These are phyloP conservation scores for Coprinopsis strossmayeri DNA, from an alignment of 768 basidiomycete genomes.

Conservation along the genomic window DNA sequence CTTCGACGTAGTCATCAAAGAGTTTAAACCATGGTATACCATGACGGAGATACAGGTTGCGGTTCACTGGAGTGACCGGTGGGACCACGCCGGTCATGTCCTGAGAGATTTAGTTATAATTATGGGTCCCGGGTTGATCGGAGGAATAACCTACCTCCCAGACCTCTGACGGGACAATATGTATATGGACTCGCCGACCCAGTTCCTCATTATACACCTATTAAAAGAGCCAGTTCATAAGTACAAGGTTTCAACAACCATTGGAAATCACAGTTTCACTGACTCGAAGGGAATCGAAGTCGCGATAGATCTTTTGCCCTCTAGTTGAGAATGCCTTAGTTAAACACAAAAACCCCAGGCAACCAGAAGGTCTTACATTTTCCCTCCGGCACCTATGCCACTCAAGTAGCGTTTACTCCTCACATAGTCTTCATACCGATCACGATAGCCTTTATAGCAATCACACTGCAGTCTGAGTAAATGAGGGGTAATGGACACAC, in stretches of 20 bases:
- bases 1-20: slow-evolving; percentile 10
- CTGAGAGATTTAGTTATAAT: background rate
- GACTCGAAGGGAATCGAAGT: slow-evolving; percentile 10
- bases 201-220: slow-evolving; percentile 15
- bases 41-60: slow-evolving; percentile 5
- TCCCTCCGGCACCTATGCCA: slow-evolving; percentile 8
- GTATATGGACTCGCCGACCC: slow-evolving; percentile 14
- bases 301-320: slow-evolving; percentile 15
- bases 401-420: background rate
- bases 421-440: background rate
- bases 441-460: background rate
- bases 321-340: slow-evolving; percentile 1
- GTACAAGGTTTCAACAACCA: background rate
- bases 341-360: background rate
- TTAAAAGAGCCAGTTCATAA: background rate
- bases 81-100: slow-evolving; percentile 13
- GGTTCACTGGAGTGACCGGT: slow-evolving; percentile 14
- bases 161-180: slow-evolving; percentile 13
- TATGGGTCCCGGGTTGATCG: background rate
- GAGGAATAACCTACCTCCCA: slow-evolving; percentile 14
- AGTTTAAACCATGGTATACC: slow-evolving; percentile 14
- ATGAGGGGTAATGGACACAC: background rate
- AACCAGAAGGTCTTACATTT: slow-evolving; percentile 6
- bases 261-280: too few relatives aligned
- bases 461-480: background rate